Evolutionary conservation across 192 early-diverging fungal genomes (phyloP), one percentile per base, ranked within the genome.

Genomic region (Coemansia sp.): DNA sequence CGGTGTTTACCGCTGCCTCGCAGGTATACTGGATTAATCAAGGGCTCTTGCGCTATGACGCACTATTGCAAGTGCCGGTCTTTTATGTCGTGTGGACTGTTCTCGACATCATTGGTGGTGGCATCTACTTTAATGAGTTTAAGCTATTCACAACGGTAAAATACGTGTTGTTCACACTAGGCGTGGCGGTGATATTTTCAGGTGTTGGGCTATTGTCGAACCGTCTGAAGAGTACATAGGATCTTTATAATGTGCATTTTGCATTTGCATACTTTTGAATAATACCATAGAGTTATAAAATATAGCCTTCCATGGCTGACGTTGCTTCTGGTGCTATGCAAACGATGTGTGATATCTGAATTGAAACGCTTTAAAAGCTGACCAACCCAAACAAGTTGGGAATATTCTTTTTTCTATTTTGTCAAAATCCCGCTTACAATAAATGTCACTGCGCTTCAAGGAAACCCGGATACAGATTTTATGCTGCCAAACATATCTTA

Each of bases 11-110:
- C 13, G 92, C 91, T 3, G 84, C 91, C 0, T 85, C 86, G 4
- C 92, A 93, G 76, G 87, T 94, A 26, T 92, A 92, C 71, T 94
- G 91, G 90, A 91, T 94, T 47, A 94, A 91, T 71, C 91, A 91
- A 85, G 92, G 92, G 0, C 68, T 94, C 10, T 85, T 86, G 56
- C 82, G 91, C 42, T 94, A 94, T 70, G 92, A 94, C 61, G 92
- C 92, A 0, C 59, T 94, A 60, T 80, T 94, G 6, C 92, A 94
- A 63, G 90, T 94, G 26, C 92, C 92, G 0, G 89, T 92, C 23
- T 94, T 90, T 75, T 92, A 89, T 60, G 88, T 89, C 39, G 89
- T 92, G 52, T 93, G 92, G 91, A 92, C 90, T 5, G 68, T 92
- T 40, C 85, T 93, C 72, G 92, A 93, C 71, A 91, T 93, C 61